phyloP scores from a whole-genome alignment of 768 basidiomycete genomes.

The Suillus lakei region DNA sequence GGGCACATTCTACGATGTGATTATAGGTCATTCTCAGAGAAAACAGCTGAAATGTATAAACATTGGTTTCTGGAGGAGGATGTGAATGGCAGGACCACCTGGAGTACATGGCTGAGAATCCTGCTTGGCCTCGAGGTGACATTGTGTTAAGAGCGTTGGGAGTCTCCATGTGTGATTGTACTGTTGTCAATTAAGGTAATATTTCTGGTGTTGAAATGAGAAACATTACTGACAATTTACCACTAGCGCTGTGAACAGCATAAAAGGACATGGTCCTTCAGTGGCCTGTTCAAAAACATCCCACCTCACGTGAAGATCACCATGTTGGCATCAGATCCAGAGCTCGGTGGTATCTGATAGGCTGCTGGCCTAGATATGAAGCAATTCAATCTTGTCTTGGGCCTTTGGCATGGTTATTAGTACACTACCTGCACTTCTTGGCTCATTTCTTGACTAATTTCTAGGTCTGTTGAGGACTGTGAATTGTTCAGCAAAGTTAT shows the following conservation, averaged over 20 bases:
- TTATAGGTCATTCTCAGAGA: background rate
- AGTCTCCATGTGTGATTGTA: slow-evolving; percentile 12
- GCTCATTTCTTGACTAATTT: slow-evolving; percentile 9
- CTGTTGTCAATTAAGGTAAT: background rate
- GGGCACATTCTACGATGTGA: no score
- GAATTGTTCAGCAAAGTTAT: slow-evolving; percentile 56
- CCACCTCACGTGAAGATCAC: slow-evolving; percentile 19
- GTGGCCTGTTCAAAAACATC: background rate
- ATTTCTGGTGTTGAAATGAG: background rate
- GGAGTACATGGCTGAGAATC: slow-evolving; percentile 13
- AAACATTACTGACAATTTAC: background rate
- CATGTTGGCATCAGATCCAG: slow-evolving; percentile 24
- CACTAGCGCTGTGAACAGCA: background rate
- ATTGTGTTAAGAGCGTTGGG: slow-evolving; percentile 13
- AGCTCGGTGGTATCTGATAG: slow-evolving; percentile 35
- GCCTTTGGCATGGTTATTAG: slow-evolving; percentile 68
- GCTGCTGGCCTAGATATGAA: slow-evolving; percentile 69
- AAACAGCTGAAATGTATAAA: background rate
- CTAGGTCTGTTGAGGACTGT: slow-evolving; percentile 74
- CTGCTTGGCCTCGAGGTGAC: slow-evolving; percentile 21
- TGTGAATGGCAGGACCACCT: background rate
- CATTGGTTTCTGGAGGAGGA: background rate
- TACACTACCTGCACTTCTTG: background rate
- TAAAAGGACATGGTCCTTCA: slow-evolving; percentile 26
- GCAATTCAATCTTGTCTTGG: slow-evolving; percentile 60